Percentiles rank a stretch among this genome's conserved stretches.
These are phyloP conservation scores for Chaetomidium leptoderma DNA, from an alignment of 495 filamentous ascomycete species.

Conservation along the genomic window DNA sequence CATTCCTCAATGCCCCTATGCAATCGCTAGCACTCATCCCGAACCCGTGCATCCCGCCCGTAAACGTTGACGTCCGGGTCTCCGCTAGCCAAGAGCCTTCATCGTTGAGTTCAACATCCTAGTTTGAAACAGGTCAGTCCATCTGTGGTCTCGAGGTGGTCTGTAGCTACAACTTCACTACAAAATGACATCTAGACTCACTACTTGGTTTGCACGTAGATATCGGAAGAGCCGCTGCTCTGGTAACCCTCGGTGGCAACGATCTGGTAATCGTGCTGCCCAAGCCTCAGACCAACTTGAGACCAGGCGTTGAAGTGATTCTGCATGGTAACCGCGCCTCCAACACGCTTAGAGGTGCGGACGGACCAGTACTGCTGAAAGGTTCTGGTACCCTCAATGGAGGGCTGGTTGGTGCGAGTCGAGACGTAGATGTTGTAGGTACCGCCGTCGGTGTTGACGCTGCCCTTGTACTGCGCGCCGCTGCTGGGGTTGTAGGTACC, in stretches of 20 bases:
- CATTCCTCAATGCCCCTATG: too few species aligned
- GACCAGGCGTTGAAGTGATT: slow-evolving; percentile 65
- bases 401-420: slow-evolving; percentile 54
- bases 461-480: slow-evolving; percentile 48
- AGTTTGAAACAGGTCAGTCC: neutral
- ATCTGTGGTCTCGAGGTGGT: neutral
- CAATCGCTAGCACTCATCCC: neutral
- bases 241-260: slow-evolving; percentile 54
- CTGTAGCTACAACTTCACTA: neutral
- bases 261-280: slow-evolving; percentile 57
- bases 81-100: neutral
- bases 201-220: slow-evolving; percentile 14
- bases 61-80: too few species aligned
- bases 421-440: slow-evolving; percentile 61
- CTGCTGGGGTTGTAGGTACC: slow-evolving; percentile 50
- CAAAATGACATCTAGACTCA: neutral
- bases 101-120: too few species aligned
- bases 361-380: slow-evolving; percentile 57
- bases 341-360: slow-evolving; percentile 44
- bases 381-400: slow-evolving; percentile 50
- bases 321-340: slow-evolving; percentile 44
- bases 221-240: slow-evolving; percentile 36
- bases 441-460: slow-evolving; percentile 53
- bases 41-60: neutral
- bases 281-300: slow-evolving; percentile 45